A percentile compares a stretch with the other conserved stretches of the same genome.
phyloP scores from a whole-genome alignment of 1,139 yeast genomes.

The Blastobotrys malaysiensis region DNA sequence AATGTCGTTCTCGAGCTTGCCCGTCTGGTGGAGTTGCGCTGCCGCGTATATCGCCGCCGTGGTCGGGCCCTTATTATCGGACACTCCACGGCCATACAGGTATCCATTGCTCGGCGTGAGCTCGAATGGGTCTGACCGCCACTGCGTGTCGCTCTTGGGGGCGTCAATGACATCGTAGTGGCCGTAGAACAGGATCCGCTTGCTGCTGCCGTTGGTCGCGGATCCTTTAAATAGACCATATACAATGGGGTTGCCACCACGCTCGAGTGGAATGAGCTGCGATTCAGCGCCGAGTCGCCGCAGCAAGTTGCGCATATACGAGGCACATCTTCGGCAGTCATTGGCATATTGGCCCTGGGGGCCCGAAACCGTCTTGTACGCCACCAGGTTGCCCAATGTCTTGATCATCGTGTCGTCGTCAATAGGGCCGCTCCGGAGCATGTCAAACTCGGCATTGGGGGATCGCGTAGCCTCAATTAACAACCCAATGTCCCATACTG shows the following conservation, averaged over 20 bases:
- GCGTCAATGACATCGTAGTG: slow-evolving; percentile 91
- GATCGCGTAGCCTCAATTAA: slow-evolving; percentile 5
- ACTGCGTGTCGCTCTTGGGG: slow-evolving; percentile 43
- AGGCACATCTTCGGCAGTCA: slow-evolving; percentile 85
- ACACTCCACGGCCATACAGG: slow-evolving; percentile 84
- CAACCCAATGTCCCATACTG: slow-evolving; percentile 50
- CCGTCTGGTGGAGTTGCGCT: slow-evolving; percentile 56
- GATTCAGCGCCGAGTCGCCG: slow-evolving; percentile 71
- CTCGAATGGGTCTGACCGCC: slow-evolving; percentile 77
- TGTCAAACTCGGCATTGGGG: neutral
- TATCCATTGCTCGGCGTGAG: slow-evolving; percentile 78
- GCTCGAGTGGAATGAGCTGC: slow-evolving; percentile 61
- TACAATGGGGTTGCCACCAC: slow-evolving; percentile 76
- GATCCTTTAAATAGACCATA: slow-evolving; percentile 61
- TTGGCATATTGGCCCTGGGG: slow-evolving; percentile 60
- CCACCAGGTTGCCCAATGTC: slow-evolving; percentile 55
- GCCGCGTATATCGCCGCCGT: slow-evolving; percentile 87
- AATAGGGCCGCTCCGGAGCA: slow-evolving; percentile 13
- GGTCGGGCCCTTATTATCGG: slow-evolving; percentile 93
- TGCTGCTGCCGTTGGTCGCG: slow-evolving; percentile 9
- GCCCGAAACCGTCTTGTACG: slow-evolving; percentile 74
- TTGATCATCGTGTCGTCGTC: slow-evolving; percentile 60
- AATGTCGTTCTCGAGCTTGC: slow-evolving; percentile 61
- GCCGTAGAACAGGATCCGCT: slow-evolving; percentile 73
- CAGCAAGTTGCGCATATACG: slow-evolving; percentile 58